Evolutionary conservation across 73 alveolate species (phyloP).

Genomic region (Paramecium tetraurelia): DNA sequence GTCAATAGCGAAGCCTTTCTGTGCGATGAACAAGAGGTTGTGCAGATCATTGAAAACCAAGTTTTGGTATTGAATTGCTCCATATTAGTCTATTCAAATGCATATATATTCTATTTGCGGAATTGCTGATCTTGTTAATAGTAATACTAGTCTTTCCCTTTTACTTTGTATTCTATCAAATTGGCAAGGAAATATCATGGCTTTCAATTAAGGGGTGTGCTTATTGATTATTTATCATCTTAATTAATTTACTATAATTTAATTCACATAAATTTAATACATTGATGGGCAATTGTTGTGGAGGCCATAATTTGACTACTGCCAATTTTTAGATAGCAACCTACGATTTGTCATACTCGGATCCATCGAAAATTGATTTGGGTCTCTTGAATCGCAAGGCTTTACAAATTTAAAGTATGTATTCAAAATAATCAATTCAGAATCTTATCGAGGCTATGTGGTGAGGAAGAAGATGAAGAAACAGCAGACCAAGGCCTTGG

Average conservation of each 20-base stretch:
- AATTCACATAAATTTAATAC: background rate
- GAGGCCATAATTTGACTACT: background rate
- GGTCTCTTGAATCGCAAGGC: background rate
- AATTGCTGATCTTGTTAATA: background rate
- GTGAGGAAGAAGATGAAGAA: background rate
- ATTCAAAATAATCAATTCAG: background rate
- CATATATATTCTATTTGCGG: background rate
- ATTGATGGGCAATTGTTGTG: conserved; percentile 31
- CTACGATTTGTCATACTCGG: background rate
- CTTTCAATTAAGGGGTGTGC: conserved; percentile 10
- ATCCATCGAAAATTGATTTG: background rate
- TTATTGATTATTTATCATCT: background rate
- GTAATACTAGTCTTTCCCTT: background rate
- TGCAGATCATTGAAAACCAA: background rate
- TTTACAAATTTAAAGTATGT: background rate
- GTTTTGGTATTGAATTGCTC: background rate
- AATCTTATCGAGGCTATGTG: background rate
- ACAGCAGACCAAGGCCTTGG: background rate
- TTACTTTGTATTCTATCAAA: background rate
- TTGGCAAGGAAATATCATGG: background rate
- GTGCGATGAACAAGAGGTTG: background rate
- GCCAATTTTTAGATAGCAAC: background rate
- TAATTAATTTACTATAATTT: background rate
- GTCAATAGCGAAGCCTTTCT: background rate
- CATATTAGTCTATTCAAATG: background rate